phyloP scores from a whole-genome alignment of 2,329 filamentous ascomycete genomes.

The Fusarium sp. region DNA sequence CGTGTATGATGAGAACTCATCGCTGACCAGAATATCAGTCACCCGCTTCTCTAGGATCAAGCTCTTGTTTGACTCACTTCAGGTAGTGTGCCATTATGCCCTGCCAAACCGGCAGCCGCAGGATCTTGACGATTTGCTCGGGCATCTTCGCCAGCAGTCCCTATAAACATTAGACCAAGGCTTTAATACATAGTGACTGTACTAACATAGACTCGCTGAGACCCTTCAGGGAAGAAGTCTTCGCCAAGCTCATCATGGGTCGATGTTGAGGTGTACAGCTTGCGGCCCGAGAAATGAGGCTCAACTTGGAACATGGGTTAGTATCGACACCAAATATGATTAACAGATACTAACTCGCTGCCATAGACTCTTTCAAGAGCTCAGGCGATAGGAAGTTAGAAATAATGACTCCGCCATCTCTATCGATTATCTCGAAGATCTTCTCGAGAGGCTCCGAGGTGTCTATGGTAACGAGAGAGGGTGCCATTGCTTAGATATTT shows the following conservation, averaged over 20 bases:
- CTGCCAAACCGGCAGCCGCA: neutral
- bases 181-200: rapidly evolving
- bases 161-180: neutral
- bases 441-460: neutral
- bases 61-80: neutral
- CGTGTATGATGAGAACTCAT: neutral
- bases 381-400: neutral
- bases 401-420: neutral
- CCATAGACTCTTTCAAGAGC: neutral
- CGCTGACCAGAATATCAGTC: neutral
- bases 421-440: neutral
- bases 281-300: neutral
- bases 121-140: neutral
- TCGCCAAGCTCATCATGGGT: neutral
- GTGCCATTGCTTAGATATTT: neutral
- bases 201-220: neutral
- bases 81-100: neutral
- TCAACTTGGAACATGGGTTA: neutral
- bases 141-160: neutral
- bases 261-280: neutral
- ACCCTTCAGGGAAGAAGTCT: neutral
- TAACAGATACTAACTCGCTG: neutral
- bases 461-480: neutral
- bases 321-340: rapidly evolving
- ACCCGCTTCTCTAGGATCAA: rapidly evolving